Evolutionary conservation across 345 rosid species (phyloP), one percentile per base, ranked within the genome.

Genomic region (Eucalyptus polyanthemos): DNA sequence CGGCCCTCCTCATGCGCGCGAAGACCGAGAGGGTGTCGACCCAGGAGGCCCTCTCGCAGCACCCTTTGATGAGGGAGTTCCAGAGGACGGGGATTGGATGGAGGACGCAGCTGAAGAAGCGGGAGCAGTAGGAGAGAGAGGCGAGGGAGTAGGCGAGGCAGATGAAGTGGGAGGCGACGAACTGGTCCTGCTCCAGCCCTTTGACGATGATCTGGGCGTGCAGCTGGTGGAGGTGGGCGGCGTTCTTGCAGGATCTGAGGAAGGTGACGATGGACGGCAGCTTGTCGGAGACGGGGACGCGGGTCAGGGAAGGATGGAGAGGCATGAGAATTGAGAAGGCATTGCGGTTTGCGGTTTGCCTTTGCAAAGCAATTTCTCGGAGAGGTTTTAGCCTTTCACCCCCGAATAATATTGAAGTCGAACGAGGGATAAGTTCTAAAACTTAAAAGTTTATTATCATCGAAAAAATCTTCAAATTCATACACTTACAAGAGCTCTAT

Each of bases 141-240:
- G 93, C 90, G 54, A 90, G 91, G 4, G 91, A 87, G 76, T 47
- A 45, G 88, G 91, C 89, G 51, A 92, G 90, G 44, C 92, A 91
- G 11, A 96, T 90, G 13, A 94, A 90, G 49, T 92, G 91, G 90
- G 96, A 92, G 67, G 95, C 58, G 86, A 96, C 92, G 88, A 88
- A 91, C 88, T 93, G 94, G 89, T 97, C 98, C 88, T 94, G 97
- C 45, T 95, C 96, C 89, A 95, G 98, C 86, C 99, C 99, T 87
- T 92, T 92, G 72, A 91, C 94, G 88, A 97, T 93, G 86, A 97
- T 92, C 90, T 89, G 96, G 67, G 97, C 94, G 89, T 96, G 98
- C 81, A 97, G 89, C 90, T 95, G 98, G 60, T 91, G 91, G 86
- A 96, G 94, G 45, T 95, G 95, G 37, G 34, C 58, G 29, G 87